These are phyloP conservation scores for Closterium sp. DNA, from an alignment of 139 green algal species.

Conservation along the genomic window DNA sequence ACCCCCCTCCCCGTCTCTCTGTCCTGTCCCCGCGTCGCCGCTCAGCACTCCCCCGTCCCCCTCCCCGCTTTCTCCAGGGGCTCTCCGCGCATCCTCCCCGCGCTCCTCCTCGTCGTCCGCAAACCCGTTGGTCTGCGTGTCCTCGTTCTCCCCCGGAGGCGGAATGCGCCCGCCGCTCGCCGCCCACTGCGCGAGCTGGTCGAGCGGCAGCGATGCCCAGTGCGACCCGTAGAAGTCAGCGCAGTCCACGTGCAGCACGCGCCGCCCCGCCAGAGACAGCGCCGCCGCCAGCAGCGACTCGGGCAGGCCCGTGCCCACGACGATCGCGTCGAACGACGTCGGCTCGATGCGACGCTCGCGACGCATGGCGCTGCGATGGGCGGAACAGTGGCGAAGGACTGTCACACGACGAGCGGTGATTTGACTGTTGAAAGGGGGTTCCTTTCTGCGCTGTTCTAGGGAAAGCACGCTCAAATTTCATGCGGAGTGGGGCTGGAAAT, in stretches of 20 bases:
- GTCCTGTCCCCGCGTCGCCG: neutral
- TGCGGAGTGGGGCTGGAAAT: too few relatives aligned
- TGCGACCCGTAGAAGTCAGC: constrained; percentile 69
- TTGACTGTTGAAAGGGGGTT: too few relatives aligned
- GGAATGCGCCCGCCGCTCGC: neutral
- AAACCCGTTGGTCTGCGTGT: neutral
- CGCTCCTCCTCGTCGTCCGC: neutral
- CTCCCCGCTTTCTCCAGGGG: neutral
- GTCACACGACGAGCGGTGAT: too few relatives aligned
- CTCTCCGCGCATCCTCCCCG: neutral
- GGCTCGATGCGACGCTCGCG: neutral
- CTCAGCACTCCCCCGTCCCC: neutral
- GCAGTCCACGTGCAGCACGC: constrained; percentile 78
- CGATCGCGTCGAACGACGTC: neutral
- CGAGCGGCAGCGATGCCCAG: constrained; percentile 62
- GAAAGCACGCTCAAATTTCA: too few relatives aligned
- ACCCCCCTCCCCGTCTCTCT: neutral
- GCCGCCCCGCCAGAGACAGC: constrained; percentile 63
- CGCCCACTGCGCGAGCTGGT: constrained; percentile 14
- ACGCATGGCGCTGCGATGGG: too few relatives aligned
- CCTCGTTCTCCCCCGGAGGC: neutral
- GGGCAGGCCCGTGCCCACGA: neutral
- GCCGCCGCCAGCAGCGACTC: constrained; percentile 32
- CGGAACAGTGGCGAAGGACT: too few relatives aligned
- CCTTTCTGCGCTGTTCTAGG: too few relatives aligned